phyloP scores from a whole-genome alignment of 2,329 filamentous ascomycete species.

The Blumeriella jaapii region DNA sequence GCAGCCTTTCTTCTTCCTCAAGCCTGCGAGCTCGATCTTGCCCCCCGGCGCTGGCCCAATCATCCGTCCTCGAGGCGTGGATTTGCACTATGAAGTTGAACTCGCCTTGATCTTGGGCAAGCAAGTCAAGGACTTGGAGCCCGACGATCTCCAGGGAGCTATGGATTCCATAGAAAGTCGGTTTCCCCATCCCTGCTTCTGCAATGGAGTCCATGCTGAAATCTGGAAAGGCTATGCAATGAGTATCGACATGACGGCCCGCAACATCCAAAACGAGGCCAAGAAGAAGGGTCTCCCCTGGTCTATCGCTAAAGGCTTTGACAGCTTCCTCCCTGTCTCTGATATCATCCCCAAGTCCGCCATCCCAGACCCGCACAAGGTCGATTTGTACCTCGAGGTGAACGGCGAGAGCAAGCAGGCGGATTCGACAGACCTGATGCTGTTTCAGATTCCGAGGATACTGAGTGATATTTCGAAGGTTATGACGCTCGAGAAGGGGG shows the following conservation, averaged over 20 bases:
- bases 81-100: conserved; percentile 91
- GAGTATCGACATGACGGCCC: conserved; percentile 93
- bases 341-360: conserved; percentile 66
- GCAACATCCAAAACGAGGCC: conserved; percentile 90
- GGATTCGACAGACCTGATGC: conserved; percentile 87
- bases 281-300: conserved; percentile 96
- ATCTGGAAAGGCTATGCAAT: conserved; percentile 60
- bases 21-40: conserved; percentile 80
- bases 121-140: conserved; percentile 61
- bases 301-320: conserved; percentile 94
- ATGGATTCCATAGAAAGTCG: conserved; percentile 71
- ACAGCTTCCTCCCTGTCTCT: conserved; percentile 88
- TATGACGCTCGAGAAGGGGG: conserved; percentile 85
- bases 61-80: conserved; percentile 69
- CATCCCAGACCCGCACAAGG: conserved; percentile 79
- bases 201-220: conserved; percentile 2
- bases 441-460: conserved; percentile 80
- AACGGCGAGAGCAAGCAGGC: conserved; percentile 69
- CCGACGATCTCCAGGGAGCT: conserved; percentile 62
- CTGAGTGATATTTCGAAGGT: conserved; percentile 87
- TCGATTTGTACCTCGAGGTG: conserved; percentile 75
- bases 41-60: conserved; percentile 68
- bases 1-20: conserved; percentile 98
- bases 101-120: conserved; percentile 83
- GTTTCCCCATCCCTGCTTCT: conserved; percentile 13